Conservation (phyloP, 2,329 filamentous ascomycete genomes). For the Aspergillus vadensis region DNA sequence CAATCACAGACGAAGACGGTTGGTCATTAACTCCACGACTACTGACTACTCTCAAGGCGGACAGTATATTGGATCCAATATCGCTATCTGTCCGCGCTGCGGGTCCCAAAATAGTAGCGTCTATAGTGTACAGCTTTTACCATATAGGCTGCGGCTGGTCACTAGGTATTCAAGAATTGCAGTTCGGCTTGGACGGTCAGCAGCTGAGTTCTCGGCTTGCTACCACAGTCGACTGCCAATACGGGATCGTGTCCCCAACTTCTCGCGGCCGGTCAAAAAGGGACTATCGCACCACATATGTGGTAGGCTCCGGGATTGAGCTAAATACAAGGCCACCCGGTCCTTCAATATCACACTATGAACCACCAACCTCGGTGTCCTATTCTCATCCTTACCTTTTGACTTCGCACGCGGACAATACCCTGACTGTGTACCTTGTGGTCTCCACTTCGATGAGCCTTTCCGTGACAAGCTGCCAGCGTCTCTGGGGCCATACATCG, state of each 20-base stretch:
- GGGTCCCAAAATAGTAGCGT: conserved; percentile 67
- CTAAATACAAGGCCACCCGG: conserved; percentile 17
- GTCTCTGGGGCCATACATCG: conserved; percentile 90
- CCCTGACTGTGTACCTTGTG: conserved; percentile 77
- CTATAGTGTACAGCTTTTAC: conserved; percentile 82
- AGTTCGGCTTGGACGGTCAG: conserved; percentile 57
- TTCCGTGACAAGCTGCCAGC: conserved; percentile 70
- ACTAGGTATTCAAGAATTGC: conserved; percentile 86
- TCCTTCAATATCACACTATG: conserved; percentile 38
- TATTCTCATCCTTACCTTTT: conserved; percentile 85
- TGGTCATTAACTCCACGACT: conserved; percentile 48
- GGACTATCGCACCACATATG: conserved; percentile 16
- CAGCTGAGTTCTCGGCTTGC: conserved; percentile 42
- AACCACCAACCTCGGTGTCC: conserved; percentile 64
- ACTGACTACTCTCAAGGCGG: conserved; percentile 76
- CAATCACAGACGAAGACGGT: conserved; percentile 36
- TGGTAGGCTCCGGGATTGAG: conserved; percentile 28
- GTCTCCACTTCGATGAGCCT: conserved; percentile 68
- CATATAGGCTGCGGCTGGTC: conserved; percentile 80
- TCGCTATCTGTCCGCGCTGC: conserved; percentile 79
- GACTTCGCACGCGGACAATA: conserved; percentile 83
- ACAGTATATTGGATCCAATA: conserved; percentile 75
- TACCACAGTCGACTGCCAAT: conserved; percentile 44
- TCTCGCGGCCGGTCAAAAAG: conserved; percentile 12
- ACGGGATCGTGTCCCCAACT: conserved; percentile 28